Conservation (phyloP, 306 rosid species). For the Casuarina cunninghamiana region DNA sequence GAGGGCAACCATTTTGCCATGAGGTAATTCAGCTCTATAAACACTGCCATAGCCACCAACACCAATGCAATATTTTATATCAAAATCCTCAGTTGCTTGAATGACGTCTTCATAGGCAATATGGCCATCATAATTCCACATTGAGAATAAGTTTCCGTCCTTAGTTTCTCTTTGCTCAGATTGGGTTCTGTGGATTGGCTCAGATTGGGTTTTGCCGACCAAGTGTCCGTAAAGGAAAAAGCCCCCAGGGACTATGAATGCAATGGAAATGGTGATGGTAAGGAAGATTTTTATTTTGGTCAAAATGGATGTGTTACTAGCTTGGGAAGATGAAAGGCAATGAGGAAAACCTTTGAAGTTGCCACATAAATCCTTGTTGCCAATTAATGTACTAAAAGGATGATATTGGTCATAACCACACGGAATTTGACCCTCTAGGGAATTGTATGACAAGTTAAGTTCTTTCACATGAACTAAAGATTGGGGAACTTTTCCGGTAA, state of each 20-base stretch:
- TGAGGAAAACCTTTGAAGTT: background rate
- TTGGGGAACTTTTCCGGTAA: background rate
- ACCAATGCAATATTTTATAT: conserved; percentile 8
- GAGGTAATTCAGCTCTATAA: conserved; percentile 13
- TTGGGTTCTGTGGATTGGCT: background rate
- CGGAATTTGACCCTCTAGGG: background rate
- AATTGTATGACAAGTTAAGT: background rate
- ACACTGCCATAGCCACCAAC: conserved; percentile 4
- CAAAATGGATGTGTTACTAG: background rate
- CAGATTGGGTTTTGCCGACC: background rate
- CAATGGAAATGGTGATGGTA: background rate
- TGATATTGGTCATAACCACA: background rate
- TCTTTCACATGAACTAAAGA: background rate
- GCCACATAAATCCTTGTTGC: background rate
- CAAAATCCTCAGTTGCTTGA: background rate
- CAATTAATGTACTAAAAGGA: background rate
- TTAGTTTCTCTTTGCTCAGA: background rate
- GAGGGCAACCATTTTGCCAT: conserved; percentile 21
- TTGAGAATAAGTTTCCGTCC: background rate
- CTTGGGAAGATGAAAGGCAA: background rate
- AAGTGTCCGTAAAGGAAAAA: background rate
- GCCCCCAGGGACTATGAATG: background rate
- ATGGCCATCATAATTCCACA: background rate
- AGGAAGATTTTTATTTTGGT: background rate
- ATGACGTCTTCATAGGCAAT: background rate